Percentiles rank a stretch among this genome's conserved stretches.
phyloP scores from a whole-genome alignment of 2,329 filamentous ascomycete species.

The Botrytis byssoidea region DNA sequence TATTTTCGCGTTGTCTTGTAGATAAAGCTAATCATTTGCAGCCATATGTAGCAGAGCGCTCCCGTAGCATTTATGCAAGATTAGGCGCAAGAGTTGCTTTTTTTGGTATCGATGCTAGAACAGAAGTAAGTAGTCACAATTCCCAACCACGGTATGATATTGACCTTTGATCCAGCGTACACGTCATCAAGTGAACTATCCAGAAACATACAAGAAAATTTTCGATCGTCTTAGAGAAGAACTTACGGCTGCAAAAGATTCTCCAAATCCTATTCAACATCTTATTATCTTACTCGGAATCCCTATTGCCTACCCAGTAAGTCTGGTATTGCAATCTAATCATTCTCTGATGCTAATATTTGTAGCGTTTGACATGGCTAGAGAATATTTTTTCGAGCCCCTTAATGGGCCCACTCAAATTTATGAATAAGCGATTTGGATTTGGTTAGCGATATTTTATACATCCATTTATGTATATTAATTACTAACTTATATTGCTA shows the following conservation, averaged over 20 bases:
- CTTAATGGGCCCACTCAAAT: conserved; percentile 81
- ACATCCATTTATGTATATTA: not conserved
- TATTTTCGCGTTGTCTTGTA: not conserved
- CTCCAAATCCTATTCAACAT: conserved; percentile 79
- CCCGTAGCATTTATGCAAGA: conserved; percentile 81
- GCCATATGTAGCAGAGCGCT: conserved; percentile 87
- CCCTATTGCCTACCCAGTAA: conserved; percentile 76
- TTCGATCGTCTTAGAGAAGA: conserved; percentile 75
- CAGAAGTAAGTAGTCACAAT: conserved; percentile 51
- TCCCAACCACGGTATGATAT: not conserved
- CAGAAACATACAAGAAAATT: conserved; percentile 81
- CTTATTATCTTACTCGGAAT: conserved; percentile 85
- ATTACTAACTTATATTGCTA: conserved; percentile 22
- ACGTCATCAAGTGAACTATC: conserved; percentile 90
- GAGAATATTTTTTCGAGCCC: conserved; percentile 89
- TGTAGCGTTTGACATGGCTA: conserved; percentile 83
- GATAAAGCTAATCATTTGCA: conserved; percentile 22
- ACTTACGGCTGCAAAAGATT: conserved; percentile 63
- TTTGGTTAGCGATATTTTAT: conserved; percentile 48
- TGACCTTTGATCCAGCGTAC: conserved; percentile 55
- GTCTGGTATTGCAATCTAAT: conserved; percentile 37
- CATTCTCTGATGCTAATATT: conserved; percentile 14
- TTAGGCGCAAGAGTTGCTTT: conserved; percentile 82
- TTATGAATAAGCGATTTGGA: conserved; percentile 88
- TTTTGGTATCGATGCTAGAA: conserved; percentile 86